Percentiles rank a stretch among this genome's conserved stretches.
These are phyloP conservation scores for Aureobasidium sp. DNA, from an alignment of 2,329 filamentous ascomycete species.

Conservation along the genomic window DNA sequence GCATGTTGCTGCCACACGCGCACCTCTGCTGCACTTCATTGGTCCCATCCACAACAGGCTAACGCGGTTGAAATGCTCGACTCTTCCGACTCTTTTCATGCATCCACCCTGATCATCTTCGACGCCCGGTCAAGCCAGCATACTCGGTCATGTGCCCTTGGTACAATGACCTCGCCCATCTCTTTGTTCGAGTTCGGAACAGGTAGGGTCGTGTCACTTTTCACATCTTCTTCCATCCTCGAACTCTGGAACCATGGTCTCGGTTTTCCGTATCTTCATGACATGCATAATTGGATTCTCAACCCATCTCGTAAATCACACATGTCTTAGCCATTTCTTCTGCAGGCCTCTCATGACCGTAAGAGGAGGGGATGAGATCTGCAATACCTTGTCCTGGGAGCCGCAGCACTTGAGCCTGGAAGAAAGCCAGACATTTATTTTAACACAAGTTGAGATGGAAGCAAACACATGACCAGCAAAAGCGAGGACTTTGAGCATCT, in stretches of 20 bases:
- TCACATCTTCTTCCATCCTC: background rate
- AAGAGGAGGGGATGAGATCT: background rate
- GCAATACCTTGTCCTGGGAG: background rate
- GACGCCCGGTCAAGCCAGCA: background rate
- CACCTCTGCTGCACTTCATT: slow-evolving; percentile 4
- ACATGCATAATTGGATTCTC: background rate
- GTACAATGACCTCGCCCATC: background rate
- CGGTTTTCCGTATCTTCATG: background rate
- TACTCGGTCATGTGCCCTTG: background rate
- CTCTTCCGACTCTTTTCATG: background rate
- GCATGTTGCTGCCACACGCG: slow-evolving; percentile 1
- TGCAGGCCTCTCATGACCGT: background rate
- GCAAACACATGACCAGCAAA: background rate
- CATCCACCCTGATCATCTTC: background rate
- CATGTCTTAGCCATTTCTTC: background rate
- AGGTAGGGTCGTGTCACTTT: background rate
- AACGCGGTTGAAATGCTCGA: slow-evolving; percentile 5
- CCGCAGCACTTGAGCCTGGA: background rate
- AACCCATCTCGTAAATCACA: background rate
- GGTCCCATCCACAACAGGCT: background rate
- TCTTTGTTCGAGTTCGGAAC: background rate
- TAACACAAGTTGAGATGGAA: background rate
- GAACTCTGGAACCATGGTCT: background rate
- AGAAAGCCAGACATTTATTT: background rate
- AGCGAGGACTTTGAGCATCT: background rate